Conservation (phyloP, 306 rosid genomes). For the Malus sieversii region DNA sequence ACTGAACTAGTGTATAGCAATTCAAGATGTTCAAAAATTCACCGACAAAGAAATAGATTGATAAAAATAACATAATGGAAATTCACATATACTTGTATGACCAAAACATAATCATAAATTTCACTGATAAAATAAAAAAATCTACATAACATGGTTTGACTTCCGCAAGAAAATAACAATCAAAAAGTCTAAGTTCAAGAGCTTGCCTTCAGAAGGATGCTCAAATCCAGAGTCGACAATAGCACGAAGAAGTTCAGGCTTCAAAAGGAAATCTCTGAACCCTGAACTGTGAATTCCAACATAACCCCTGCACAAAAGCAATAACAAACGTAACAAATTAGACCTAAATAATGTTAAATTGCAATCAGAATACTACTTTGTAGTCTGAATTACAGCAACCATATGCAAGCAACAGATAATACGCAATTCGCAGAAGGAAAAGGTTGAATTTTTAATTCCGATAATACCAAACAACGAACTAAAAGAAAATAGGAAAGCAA, state of each 20-base stretch:
- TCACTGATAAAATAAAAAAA: background rate
- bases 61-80: background rate
- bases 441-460: background rate
- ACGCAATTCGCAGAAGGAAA: background rate
- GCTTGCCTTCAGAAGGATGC: constrained; percentile 97
- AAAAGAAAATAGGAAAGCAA: background rate
- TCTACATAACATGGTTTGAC: background rate
- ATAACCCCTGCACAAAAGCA: constrained; percentile 55
- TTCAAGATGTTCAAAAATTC: background rate
- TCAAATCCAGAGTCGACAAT: constrained; percentile 98
- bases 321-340: background rate
- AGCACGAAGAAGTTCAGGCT: constrained; percentile 98
- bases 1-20: background rate
- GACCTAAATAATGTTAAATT: background rate
- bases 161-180: background rate
- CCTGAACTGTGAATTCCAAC: constrained; percentile 99
- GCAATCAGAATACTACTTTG: background rate
- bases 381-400: background rate
- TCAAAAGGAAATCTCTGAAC: constrained; percentile 95
- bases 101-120: background rate
- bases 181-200: background rate
- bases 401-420: background rate
- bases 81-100: background rate
- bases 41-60: background rate
- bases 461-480: background rate